Percentiles rank a stretch among this genome's conserved stretches.
Evolutionary conservation across 805 yeast genomes (phyloP).

Genomic region (Metschnikowia lachancei): DNA sequence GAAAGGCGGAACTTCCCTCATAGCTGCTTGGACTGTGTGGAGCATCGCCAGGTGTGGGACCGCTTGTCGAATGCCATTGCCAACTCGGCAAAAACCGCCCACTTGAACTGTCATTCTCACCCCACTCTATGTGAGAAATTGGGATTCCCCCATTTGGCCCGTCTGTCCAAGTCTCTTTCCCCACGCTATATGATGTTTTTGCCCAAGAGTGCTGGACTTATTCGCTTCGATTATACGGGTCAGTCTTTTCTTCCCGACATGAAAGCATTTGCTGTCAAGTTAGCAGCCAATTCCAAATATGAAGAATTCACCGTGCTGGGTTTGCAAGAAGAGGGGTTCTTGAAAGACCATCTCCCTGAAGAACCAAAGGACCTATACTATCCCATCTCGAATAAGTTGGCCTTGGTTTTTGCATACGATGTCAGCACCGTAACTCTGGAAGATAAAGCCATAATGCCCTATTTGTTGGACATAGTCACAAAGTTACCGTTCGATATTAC

Average conservation of each 20-base stretch:
- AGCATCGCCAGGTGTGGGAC: slow-evolving; percentile 57
- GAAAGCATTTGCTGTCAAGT: slow-evolving; percentile 47
- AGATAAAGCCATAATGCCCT: slow-evolving; percentile 60
- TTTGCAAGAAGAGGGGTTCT: slow-evolving; percentile 31
- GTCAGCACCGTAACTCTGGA: slow-evolving; percentile 52
- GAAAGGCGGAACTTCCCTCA: slow-evolving; percentile 36
- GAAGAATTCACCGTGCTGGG: slow-evolving; percentile 30
- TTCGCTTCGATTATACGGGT: slow-evolving; percentile 46
- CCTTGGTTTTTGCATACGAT: slow-evolving; percentile 55
- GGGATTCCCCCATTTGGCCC: slow-evolving; percentile 39
- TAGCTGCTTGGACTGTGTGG: slow-evolving; percentile 48
- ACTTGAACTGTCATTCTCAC: slow-evolving; percentile 57
- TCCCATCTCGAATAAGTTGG: slow-evolving; percentile 43
- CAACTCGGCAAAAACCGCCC: slow-evolving; percentile 45
- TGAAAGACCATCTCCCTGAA: slow-evolving; percentile 27
- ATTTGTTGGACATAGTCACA: slow-evolving; percentile 59
- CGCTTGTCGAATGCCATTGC: slow-evolving; percentile 49
- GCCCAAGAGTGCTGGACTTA: slow-evolving; percentile 47
- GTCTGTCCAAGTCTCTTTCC: slow-evolving; percentile 6
- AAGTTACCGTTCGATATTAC: slow-evolving; percentile 53
- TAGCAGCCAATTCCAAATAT: slow-evolving; percentile 46
- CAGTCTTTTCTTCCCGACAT: slow-evolving; percentile 24
- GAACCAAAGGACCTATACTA: slow-evolving; percentile 33
- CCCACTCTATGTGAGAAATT: slow-evolving; percentile 51
- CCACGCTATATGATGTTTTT: slow-evolving; percentile 54